Conservation (phyloP, 2,329 filamentous ascomycete genomes). For the Colletotrichum sp. region DNA sequence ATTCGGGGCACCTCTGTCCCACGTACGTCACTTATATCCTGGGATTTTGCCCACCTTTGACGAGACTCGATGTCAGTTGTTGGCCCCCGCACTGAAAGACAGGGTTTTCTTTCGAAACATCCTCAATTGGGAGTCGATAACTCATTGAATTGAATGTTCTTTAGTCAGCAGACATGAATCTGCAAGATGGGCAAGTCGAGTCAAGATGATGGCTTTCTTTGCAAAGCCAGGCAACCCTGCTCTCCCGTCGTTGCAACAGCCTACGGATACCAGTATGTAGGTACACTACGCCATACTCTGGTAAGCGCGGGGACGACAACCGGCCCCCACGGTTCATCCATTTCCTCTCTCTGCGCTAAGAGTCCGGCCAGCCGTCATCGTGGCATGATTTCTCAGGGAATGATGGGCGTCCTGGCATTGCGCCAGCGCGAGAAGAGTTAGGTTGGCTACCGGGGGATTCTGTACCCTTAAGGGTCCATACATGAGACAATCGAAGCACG, state of each 20-base stretch:
- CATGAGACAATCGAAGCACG: not conserved
- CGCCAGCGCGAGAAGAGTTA: not conserved
- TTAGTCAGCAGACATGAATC: not conserved
- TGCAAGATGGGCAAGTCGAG: not conserved
- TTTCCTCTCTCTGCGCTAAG: not conserved
- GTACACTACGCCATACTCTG: not conserved
- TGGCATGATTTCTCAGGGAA: not conserved
- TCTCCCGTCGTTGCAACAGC: not conserved
- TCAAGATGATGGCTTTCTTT: not conserved
- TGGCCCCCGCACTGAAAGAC: not conserved
- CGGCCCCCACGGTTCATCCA: constrained; percentile 1
- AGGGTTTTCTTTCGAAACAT: not conserved
- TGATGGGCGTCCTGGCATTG: not conserved
- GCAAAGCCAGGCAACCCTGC: not conserved
- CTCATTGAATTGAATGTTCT: not conserved
- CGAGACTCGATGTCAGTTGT: not conserved
- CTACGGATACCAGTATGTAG: not conserved
- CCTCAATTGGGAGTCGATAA: not conserved
- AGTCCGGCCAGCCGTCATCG: not conserved
- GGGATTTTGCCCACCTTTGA: not conserved
- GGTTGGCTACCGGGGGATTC: not conserved
- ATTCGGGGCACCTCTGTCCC: not conserved
- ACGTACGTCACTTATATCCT: not conserved
- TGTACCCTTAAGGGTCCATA: not conserved
- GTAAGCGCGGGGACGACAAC: not conserved